A percentile compares a stretch with the other conserved stretches of the same genome.
Conservation (phyloP, 1,139 yeast species). For the Pneumocystis oryctolagi region DNA sequence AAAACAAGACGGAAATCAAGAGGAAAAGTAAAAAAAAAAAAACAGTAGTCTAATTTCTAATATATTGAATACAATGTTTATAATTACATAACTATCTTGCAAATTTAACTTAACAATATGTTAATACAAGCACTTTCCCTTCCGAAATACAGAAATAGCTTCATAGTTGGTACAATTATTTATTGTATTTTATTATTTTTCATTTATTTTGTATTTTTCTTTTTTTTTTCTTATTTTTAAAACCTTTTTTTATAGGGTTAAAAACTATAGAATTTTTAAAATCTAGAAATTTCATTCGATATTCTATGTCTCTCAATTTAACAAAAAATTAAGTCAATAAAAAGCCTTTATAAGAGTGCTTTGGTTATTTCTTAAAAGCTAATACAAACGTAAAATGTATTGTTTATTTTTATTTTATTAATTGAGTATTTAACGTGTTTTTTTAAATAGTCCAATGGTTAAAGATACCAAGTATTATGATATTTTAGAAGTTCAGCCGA, state of each 20-base stretch:
- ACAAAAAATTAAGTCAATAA: background rate
- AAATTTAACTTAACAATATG: no score
- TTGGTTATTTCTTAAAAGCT: background rate
- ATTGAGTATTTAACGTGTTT: background rate
- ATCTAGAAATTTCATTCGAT: background rate
- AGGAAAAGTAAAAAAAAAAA: background rate
- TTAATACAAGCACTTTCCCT: background rate
- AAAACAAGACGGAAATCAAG: background rate
- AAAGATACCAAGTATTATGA: slow-evolving; percentile 1
- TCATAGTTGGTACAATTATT: background rate
- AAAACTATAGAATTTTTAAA: background rate
- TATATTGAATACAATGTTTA: background rate
- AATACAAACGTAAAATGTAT: background rate
- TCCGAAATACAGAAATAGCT: background rate
- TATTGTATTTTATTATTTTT: background rate
- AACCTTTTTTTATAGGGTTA: background rate
- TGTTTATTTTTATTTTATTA: background rate
- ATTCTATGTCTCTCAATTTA: background rate
- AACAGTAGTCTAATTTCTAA: background rate
- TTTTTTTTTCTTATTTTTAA: background rate
- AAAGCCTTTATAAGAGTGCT: background rate
- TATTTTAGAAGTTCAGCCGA: background rate
- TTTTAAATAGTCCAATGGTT: background rate
- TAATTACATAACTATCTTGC: no score
- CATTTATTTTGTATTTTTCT: background rate